Evolutionary conservation across 352 stramenopile species (phyloP), one percentile per base, ranked within the genome.

Genomic region (Phytophthora capsici): DNA sequence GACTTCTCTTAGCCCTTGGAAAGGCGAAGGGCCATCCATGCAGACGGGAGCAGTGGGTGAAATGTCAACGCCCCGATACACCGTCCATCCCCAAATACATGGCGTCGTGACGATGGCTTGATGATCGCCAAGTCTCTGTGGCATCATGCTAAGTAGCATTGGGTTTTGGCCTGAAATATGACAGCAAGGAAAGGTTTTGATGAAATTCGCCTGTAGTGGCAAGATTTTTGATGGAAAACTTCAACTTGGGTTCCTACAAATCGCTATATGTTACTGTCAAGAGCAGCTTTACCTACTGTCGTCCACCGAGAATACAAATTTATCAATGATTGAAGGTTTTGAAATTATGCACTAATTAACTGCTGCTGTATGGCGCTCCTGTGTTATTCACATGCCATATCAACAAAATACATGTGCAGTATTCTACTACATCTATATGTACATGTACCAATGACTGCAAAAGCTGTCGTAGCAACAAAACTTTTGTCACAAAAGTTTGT

Each of bases 31-130:
- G n/a, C 47, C 55, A 48, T 66, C 44, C 30, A 46, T 64, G 28
- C 46, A 48, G 34, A 56, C 50, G 54, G 19, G 23, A 59, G 30
- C 28, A 6, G 7, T 23, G n/a, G 43, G 13, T 17, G 32, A 64
- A 47, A 36, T 59, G 53, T 55, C 54, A 57, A 69, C 60, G 23
- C 44, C 60, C 55, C 60, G 60, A 69, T 51, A 56, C n/a, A 51
- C 28, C 44, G 59, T 60, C 59, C 45, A 53, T 64, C 22, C 53
- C 37, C 44, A 41, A 55, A 2, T 34, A 30, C 20, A 57, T 52
- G 38, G 32, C 30, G 56, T 66, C 30, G 26, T 60, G 40, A 66
- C 48, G 61, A 57, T 69, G 45, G 23, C 61, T 63, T 63, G 53
- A 64, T 55, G 60, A 22, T 36, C 17, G 56, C 56, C 30, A 57